A percentile compares a stretch with the other conserved stretches of the same genome.
phyloP scores from a whole-genome alignment of 2,329 filamentous ascomycete genomes.

The Metarhizium brunneum region DNA sequence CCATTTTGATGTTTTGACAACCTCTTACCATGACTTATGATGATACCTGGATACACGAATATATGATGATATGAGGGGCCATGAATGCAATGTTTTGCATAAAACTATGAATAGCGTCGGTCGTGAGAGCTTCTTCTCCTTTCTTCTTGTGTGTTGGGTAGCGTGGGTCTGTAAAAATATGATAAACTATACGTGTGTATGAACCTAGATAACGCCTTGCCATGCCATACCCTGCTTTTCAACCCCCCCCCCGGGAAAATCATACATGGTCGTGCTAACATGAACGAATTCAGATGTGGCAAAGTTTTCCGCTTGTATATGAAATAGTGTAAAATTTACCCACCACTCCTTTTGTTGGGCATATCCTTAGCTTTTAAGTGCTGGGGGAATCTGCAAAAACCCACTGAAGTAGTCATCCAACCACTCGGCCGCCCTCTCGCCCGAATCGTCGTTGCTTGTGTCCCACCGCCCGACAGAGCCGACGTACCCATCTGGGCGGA shows the following conservation, averaged over 20 bases:
- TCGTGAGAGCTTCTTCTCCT: too few relatives aligned
- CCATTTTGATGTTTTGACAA: constrained; percentile 41
- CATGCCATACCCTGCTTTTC: neutral
- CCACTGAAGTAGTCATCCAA: constrained; percentile 44
- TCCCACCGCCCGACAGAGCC: constrained; percentile 52
- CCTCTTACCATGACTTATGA: neutral
- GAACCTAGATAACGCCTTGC: neutral
- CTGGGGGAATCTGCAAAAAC: constrained; percentile 41
- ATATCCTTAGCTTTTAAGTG: too few relatives aligned
- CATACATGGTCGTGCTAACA: too few relatives aligned
- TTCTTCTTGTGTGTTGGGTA: neutral
- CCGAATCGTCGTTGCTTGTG: constrained; percentile 39
- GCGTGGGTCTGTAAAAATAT: neutral
- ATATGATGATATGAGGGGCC: too few relatives aligned
- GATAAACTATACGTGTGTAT: neutral
- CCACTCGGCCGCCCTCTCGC: constrained; percentile 43
- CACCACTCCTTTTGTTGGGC: constrained; percentile 4
- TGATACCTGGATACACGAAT: neutral
- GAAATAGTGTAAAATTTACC: neutral
- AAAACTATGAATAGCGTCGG: too few relatives aligned
- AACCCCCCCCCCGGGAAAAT: too few relatives aligned
- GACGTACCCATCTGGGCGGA: constrained; percentile 67
- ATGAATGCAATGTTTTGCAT: too few relatives aligned
- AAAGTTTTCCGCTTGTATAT: neutral
- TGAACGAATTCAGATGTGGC: too few relatives aligned